Evolutionary conservation across 2,329 filamentous ascomycete genomes (phyloP), one percentile per base, ranked within the genome.

Genomic region (Colletotrichum tropicicola): DNA sequence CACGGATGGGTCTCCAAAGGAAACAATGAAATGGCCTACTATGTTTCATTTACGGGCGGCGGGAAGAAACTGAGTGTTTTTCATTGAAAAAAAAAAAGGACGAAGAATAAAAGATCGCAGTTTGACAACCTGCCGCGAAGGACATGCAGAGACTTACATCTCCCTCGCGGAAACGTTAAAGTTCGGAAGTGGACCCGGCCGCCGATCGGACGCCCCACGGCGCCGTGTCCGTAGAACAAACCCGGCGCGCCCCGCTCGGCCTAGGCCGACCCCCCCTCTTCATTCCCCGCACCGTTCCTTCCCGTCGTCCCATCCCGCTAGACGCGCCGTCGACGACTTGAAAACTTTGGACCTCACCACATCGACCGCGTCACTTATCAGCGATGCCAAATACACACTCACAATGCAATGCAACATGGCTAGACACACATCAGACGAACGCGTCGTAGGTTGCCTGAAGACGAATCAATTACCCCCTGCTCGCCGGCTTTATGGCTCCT

Each of bases 221-320:
- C 51, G 51, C 51, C 51, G 51, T 54, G 51, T n/a, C 51, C 51
- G 51, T 54, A 54, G 30, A 41, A 54, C 25, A 17, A 13, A 39
- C 32, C 13, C 17, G 25, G 25, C 10, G 15, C 7, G 45, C 41
- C 41, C 41, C 41, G 41, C 41, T 45, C 21, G n/a, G 43, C 21
- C 19, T 27, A 28, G 44, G 28, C 13, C 44, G 15, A 44, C 15
- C 12, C 30, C 8, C 25, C 41, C 21, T 45, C 4, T 37, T n/a
- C n/a, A n/a, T n/a, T 43, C 37, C 51, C 51, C 51, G 51, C 51
- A 43, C 51, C 51, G 51, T 54, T 41, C 37, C 37, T 28, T 54
- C 51, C 51, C 51, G 23, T n/a, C 5, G 25, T n/a, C 45, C n/a
- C 45, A 48, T 48, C 45, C 45, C 45, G 45, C 41, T 17, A 15